Evolutionary conservation across 1,284 basidiomycete species (phyloP), one percentile per base, ranked within the genome.

Genomic region (Serendipita sp.): DNA sequence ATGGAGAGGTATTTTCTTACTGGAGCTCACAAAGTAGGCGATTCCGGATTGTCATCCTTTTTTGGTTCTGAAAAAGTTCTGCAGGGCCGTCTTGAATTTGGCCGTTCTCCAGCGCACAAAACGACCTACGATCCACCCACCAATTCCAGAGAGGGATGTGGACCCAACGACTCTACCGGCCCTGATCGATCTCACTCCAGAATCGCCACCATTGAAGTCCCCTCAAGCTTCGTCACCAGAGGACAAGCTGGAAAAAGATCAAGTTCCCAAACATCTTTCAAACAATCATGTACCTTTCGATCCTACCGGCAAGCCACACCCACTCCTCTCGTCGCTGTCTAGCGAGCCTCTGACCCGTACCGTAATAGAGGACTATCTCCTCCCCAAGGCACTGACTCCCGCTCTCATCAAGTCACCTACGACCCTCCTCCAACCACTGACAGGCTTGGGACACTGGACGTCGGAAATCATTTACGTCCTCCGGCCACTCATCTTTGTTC

Each of bases 81-180:
- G 26, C 65, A 95, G 92, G 73, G 85, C 83, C 15, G 67, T 82
- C 30, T 78, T 94, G 60, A 85, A 88, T 22, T 73, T 93, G 15
- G 68, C 82, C 12, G 74, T 95, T 32, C 72, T 95, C 42, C 77
- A 78, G 61, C 79, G 87, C 65, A 93, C 91, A 0, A 79, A 79
- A 61, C 79, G 88, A 64, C 90, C 92, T 3, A 70, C 91, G 30
- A 72, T 93, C 10, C 79, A 79, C 5, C 85, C 86, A 1, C 84
- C 87, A 8, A 83, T 91, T 60, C 91, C 92, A 15, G 88, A 92
- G 71, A 82, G 91, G 61, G 90, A 93, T 69, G 81, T 91, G 67
- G 92, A 94, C 71, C 84, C 87, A 3, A 76, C 85, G 2, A 76
- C 79, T 42, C 70, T 91, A 30, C 79, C 86, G 4, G 72, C 82